phyloP scores from a whole-genome alignment of 768 basidiomycete genomes.

The Gloeostereum incarnatum region DNA sequence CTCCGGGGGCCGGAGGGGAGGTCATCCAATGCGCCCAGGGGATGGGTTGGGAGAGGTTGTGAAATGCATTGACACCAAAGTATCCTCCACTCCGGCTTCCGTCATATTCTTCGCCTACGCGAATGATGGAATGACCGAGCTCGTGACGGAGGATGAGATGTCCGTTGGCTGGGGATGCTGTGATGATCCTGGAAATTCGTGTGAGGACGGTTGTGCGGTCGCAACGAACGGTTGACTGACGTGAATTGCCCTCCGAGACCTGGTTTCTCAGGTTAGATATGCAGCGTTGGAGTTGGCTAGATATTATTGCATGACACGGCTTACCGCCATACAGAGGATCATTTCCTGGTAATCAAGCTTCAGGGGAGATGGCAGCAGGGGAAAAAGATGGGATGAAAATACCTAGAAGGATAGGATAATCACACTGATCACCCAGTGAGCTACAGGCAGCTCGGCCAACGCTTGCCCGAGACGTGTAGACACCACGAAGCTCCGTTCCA shows the following conservation, averaged over 20 bases:
- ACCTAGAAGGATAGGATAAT: slow-evolving; percentile 75
- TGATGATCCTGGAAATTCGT: slow-evolving; percentile 63
- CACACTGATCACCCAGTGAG: slow-evolving; percentile 53
- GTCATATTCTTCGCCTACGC: slow-evolving; percentile 82
- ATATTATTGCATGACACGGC: slow-evolving; percentile 11
- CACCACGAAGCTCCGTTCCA: slow-evolving; percentile 66
- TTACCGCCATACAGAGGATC: slow-evolving; percentile 73
- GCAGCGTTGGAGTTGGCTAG: no score
- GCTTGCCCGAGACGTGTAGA: slow-evolving; percentile 61
- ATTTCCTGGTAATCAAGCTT: slow-evolving; percentile 41
- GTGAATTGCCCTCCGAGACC: slow-evolving; percentile 74
- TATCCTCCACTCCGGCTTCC: slow-evolving; percentile 70
- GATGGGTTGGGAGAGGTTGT: slow-evolving; percentile 29
- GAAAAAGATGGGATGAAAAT: no score
- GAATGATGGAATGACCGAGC: slow-evolving; percentile 72
- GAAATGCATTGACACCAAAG: slow-evolving; percentile 57
- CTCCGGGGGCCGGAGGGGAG: slow-evolving; percentile 16
- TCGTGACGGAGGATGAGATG: slow-evolving; percentile 72
- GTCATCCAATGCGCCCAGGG: slow-evolving; percentile 69
- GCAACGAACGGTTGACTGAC: slow-evolving; percentile 29
- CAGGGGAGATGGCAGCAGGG: not conserved
- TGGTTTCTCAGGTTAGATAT: slow-evolving; percentile 18
- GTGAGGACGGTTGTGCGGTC: not conserved
- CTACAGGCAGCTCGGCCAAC: slow-evolving; percentile 59
- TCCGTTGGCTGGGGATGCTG: slow-evolving; percentile 65